These are phyloP conservation scores for Tephrocybe sp. DNA, from an alignment of 768 basidiomycete species.

Conservation along the genomic window DNA sequence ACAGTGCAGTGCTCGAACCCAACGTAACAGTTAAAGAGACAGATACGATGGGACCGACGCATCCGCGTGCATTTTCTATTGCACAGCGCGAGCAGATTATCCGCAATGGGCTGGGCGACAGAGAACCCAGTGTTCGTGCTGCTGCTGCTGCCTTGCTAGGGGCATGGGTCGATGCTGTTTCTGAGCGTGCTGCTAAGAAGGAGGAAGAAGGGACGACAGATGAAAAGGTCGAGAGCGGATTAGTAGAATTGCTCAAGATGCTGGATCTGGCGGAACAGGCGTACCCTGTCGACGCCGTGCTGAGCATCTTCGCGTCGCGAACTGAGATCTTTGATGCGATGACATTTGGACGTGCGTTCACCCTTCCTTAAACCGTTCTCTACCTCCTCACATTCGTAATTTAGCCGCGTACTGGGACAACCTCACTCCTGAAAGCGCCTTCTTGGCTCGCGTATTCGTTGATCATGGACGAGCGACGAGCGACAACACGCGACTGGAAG, in stretches of 20 bases:
- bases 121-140: conserved; percentile 69
- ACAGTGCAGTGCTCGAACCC: conserved; percentile 53
- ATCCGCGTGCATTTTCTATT: conserved; percentile 67
- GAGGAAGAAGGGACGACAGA: conserved; percentile 25
- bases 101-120: conserved; percentile 81
- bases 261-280: conserved; percentile 59
- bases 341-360: conserved; percentile 62
- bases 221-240: conserved; percentile 20
- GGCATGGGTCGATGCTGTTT: conserved; percentile 71
- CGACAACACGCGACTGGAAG: conserved; percentile 63
- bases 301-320: conserved; percentile 67
- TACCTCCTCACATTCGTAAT: background rate
- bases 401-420: conserved; percentile 73
- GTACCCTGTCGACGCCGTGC: conserved; percentile 70
- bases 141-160: conserved; percentile 74
- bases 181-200: conserved; percentile 32
- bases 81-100: conserved; percentile 78
- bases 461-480: conserved; percentile 69
- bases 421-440: conserved; percentile 73
- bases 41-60: conserved; percentile 48
- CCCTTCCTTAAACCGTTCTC: background rate
- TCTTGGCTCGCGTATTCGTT: conserved; percentile 82
- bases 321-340: conserved; percentile 67
- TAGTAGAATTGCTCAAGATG: conserved; percentile 29
- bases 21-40: conserved; percentile 28